Evolutionary conservation across 805 yeast species (phyloP).

Genomic region (Sugiyamaella marilandica): DNA sequence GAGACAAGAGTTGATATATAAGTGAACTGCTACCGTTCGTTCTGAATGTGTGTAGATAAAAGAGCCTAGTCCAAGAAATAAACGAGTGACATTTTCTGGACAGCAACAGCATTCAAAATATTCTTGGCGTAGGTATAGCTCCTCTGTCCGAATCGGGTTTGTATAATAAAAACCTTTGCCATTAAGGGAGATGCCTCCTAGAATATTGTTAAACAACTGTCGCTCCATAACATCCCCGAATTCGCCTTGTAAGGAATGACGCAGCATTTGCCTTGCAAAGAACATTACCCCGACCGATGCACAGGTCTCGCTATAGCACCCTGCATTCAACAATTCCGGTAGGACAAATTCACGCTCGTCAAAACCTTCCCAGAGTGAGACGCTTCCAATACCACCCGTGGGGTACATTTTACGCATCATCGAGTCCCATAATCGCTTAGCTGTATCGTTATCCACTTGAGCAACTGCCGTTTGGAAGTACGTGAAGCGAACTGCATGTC

Average conservation of each 20-base stretch:
- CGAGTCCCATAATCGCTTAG: constrained; percentile 23
- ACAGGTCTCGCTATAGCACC: constrained; percentile 29
- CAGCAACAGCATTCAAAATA: constrained; percentile 29
- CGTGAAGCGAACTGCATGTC: constrained; percentile 27
- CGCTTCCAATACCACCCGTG: constrained; percentile 29
- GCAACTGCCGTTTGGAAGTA: constrained; percentile 25
- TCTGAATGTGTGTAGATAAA: too few relatives aligned
- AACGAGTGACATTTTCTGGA: constrained; percentile 29
- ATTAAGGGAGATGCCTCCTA: constrained; percentile 27
- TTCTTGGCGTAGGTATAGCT: constrained; percentile 17
- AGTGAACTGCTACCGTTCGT: too few relatives aligned
- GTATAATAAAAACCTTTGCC: constrained; percentile 26
- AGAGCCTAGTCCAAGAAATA: constrained; percentile 22
- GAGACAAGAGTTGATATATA: too few relatives aligned
- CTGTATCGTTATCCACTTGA: constrained; percentile 17
- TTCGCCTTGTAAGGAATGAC: constrained; percentile 15
- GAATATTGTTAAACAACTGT: constrained; percentile 26
- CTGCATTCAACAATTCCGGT: constrained; percentile 18
- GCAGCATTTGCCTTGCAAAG: constrained; percentile 22
- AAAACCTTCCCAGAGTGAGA: constrained; percentile 28
- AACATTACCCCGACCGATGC: constrained; percentile 27
- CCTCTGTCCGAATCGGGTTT: constrained; percentile 19
- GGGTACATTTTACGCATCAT: constrained; percentile 25
- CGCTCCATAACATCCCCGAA: constrained; percentile 25
- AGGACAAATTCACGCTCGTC: constrained; percentile 17